These are phyloP conservation scores for Beauveria sp. DNA, from an alignment of 2,329 filamentous ascomycete genomes.

Conservation along the genomic window DNA sequence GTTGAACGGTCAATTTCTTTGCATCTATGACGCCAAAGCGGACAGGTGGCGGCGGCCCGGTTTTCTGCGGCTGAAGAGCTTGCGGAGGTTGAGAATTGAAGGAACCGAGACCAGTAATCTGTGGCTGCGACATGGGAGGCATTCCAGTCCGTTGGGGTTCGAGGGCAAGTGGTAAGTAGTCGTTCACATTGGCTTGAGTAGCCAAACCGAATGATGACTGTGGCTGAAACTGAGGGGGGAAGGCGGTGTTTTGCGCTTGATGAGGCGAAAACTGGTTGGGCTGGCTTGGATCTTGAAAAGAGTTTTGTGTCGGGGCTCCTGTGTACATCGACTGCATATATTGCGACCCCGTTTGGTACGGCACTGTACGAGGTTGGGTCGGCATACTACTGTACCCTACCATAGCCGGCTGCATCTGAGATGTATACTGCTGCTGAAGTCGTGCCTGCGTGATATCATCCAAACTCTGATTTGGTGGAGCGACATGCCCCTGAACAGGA, in stretches of 20 bases:
- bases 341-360: conserved; percentile 27
- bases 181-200: conserved; percentile 42
- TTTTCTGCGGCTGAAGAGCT: conserved; percentile 39
- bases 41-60: conserved; percentile 70
- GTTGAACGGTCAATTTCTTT: conserved; percentile 75
- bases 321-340: conserved; percentile 45
- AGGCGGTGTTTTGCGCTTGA: conserved; percentile 60
- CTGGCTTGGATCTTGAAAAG: conserved; percentile 31
- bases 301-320: conserved; percentile 31
- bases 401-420: conserved; percentile 36
- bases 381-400: conserved; percentile 25
- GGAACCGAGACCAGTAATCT: conserved; percentile 43
- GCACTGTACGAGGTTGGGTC: conserved; percentile 23
- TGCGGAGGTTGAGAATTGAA: conserved; percentile 40
- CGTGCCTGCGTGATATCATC: conserved; percentile 63
- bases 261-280: conserved; percentile 31
- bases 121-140: conserved; percentile 35
- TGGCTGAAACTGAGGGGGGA: conserved; percentile 33
- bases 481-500: conserved; percentile 50
- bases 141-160: conserved; percentile 54
- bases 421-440: conserved; percentile 53
- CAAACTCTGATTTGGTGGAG: conserved; percentile 68
- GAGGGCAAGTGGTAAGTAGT: conserved; percentile 49
- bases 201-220: conserved; percentile 44
- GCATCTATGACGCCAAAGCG: conserved; percentile 74